Percentiles rank a stretch among this genome's conserved stretches.
phyloP scores from a whole-genome alignment of 176 grass and related monocot genomes.

The Avena atlantica region DNA sequence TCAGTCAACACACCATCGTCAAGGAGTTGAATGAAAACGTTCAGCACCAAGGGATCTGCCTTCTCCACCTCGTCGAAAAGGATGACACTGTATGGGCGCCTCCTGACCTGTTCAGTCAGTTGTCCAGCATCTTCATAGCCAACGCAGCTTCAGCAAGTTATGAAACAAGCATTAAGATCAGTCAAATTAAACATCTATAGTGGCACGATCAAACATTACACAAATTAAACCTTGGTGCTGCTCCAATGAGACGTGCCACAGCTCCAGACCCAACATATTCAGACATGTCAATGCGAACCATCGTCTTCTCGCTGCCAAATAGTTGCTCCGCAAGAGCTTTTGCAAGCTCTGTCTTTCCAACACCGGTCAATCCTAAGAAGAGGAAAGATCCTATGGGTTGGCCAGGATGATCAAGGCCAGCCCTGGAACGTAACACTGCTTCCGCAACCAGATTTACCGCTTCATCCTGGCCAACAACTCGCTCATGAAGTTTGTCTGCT shows the following conservation, averaged over 20 bases:
- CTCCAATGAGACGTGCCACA: slow-evolving; percentile 48
- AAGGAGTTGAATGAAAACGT: slow-evolving; percentile 1
- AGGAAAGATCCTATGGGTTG: slow-evolving; percentile 45
- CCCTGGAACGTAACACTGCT: slow-evolving; percentile 43
- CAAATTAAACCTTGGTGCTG: slow-evolving; percentile 46
- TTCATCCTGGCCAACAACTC: slow-evolving; percentile 52
- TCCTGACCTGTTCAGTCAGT: neutral
- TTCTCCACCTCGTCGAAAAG: neutral
- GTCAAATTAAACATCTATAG: neutral
- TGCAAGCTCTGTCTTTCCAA: slow-evolving; percentile 65
- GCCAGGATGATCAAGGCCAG: slow-evolving; percentile 34
- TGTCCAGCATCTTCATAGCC: slow-evolving; percentile 11
- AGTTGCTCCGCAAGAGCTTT: slow-evolving; percentile 55
- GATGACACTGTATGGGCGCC: neutral
- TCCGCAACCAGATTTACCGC: slow-evolving; percentile 38
- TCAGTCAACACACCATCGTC: neutral
- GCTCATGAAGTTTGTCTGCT: slow-evolving; percentile 27
- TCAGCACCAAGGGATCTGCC: neutral
- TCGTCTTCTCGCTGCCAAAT: slow-evolving; percentile 34
- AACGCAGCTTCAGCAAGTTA: neutral
- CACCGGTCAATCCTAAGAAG: slow-evolving; percentile 56
- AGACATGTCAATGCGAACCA: slow-evolving; percentile 55
- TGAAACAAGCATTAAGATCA: neutral
- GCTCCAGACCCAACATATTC: slow-evolving; percentile 35
- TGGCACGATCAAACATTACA: neutral